Conservation (phyloP, 176 grass and related monocot genomes). For the Triticum timopheevii region DNA sequence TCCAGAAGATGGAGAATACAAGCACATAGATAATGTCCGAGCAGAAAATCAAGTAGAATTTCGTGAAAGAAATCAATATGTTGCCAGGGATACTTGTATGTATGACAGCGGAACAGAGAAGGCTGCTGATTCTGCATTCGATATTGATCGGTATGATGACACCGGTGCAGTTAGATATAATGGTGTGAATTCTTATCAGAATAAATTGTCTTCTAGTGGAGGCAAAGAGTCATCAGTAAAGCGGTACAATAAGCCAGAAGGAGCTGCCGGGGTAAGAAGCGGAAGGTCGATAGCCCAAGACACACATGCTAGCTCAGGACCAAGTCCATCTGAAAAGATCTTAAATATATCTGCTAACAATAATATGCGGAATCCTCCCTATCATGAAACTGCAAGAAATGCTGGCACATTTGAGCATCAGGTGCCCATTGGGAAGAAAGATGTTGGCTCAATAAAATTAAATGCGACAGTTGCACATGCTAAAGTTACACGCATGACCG, state of each 20-base stretch:
- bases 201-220: conserved; percentile 25
- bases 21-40: not conserved
- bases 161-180: conserved; percentile 30
- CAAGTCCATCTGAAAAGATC: conserved; percentile 57
- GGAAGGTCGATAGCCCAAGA: conserved; percentile 44
- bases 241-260: conserved; percentile 32
- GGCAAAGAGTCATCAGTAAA: conserved; percentile 43
- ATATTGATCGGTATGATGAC: conserved; percentile 45
- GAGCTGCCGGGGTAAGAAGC: conserved; percentile 52
- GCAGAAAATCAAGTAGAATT: conserved; percentile 30
- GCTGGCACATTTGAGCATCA: conserved; percentile 24
- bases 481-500: conserved; percentile 27
- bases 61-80: conserved; percentile 48
- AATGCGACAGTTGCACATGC: conserved; percentile 29
- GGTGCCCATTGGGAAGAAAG: conserved; percentile 29
- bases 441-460: conserved; percentile 34
- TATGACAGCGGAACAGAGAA: conserved; percentile 33
- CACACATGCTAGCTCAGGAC: conserved; percentile 40
- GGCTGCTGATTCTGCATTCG: conserved; percentile 37
- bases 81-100: conserved; percentile 28
- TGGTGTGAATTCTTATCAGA: conserved; percentile 41
- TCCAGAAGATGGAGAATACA: conserved; percentile 28
- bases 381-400: conserved; percentile 34
- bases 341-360: conserved; percentile 63
- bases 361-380: conserved; percentile 45